Conservation (phyloP, 2,329 filamentous ascomycete genomes). For the Biscogniauxia marginata region DNA sequence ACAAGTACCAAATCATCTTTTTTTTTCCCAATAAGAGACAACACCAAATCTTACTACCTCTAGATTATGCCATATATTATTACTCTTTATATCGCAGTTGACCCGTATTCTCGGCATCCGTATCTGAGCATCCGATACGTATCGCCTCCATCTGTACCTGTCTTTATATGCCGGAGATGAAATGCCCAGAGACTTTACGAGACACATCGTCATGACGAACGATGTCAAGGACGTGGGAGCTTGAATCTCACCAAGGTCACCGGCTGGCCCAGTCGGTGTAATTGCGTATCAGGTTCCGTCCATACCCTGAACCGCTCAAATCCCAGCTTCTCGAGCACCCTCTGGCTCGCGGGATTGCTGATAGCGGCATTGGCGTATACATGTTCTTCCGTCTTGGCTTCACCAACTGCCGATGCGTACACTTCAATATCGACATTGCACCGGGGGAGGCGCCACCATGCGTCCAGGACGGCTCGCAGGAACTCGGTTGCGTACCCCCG, state of each 20-base stretch:
- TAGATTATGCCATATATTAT: no score
- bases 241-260: conserved; percentile 11
- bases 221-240: background rate
- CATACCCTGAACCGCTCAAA: conserved; percentile 26
- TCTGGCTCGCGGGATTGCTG: conserved; percentile 22
- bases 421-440: conserved; percentile 4
- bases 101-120: no score
- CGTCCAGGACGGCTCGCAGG: conserved; percentile 16
- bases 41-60: no score
- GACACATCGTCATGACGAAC: no score
- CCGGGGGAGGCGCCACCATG: conserved; percentile 25
- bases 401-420: conserved; percentile 4
- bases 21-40: no score
- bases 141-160: no score
- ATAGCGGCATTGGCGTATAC: conserved; percentile 22
- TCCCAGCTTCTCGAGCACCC: conserved; percentile 27
- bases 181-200: no score
- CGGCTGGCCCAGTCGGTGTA: conserved; percentile 23
- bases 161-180: no score
- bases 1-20: no score
- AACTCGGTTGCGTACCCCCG: conserved; percentile 27
- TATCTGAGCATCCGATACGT: no score
- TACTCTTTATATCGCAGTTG: no score
- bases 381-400: conserved; percentile 9
- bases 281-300: conserved; percentile 26